phyloP scores from a whole-genome alignment of 352 stramenopile genomes.

The Phytophthora agathidicida region DNA sequence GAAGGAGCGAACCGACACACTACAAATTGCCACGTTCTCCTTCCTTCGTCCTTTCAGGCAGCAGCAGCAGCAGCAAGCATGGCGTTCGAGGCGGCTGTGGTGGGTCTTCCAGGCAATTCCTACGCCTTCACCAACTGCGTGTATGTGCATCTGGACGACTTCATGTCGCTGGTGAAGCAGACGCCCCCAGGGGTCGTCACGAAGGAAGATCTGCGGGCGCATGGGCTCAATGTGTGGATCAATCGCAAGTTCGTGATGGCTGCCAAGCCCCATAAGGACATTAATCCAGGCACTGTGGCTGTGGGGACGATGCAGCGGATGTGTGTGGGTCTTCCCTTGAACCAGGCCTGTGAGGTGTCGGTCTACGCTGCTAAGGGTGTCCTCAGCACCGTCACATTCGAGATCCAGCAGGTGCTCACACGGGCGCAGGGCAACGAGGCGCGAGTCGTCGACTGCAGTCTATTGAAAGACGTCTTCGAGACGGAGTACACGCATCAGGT shows the following conservation, averaged over 20 bases:
- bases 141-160: conserved; percentile 80
- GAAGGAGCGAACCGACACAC: conserved; percentile 4
- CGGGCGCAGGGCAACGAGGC: conserved; percentile 63
- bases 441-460: conserved; percentile 73
- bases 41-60: too few species aligned
- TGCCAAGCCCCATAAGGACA: conserved; percentile 76
- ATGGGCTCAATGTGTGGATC: conserved; percentile 83
- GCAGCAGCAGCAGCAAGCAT: conserved; percentile 43
- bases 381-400: conserved; percentile 78
- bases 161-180: conserved; percentile 68
- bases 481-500: conserved; percentile 73
- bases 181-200: conserved; percentile 64
- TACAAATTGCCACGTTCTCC: conserved; percentile 14
- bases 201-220: conserved; percentile 74
- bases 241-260: conserved; percentile 85
- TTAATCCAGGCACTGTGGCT: conserved; percentile 58
- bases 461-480: conserved; percentile 76
- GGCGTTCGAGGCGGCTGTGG: conserved; percentile 65
- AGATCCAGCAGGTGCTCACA: conserved; percentile 82
- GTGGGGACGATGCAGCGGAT: conserved; percentile 84
- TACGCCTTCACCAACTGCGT: conserved; percentile 86
- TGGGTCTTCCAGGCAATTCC: conserved; percentile 75
- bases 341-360: conserved; percentile 65
- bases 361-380: conserved; percentile 61
- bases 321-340: conserved; percentile 71